These are phyloP conservation scores for Pneumocystis jirovecii DNA, from an alignment of 1,139 yeast genomes.

Conservation along the genomic window DNA sequence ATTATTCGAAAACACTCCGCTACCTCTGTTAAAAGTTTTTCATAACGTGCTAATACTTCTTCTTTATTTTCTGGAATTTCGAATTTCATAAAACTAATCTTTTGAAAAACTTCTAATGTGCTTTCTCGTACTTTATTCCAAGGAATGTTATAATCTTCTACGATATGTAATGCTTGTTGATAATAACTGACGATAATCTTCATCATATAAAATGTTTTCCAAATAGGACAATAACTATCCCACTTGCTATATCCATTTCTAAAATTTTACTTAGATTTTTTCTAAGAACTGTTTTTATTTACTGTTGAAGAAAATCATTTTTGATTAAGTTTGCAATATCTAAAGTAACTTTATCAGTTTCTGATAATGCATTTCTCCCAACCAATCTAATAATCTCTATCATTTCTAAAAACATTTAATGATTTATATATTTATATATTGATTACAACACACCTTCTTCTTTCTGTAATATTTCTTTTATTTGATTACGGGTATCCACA, in stretches of 20 bases:
- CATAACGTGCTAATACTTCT: constrained; percentile 61
- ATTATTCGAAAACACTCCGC: constrained; percentile 92
- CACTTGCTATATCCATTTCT: constrained; percentile 86
- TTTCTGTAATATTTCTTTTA: constrained; percentile 86
- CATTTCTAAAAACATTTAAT: constrained; percentile 23
- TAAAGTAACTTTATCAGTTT: constrained; percentile 86
- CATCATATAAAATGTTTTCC: constrained; percentile 99
- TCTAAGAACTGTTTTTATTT: not conserved
- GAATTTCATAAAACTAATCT: constrained; percentile 88
- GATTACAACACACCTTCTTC: constrained; percentile 40
- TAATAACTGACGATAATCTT: constrained; percentile 77
- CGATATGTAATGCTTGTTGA: constrained; percentile 96
- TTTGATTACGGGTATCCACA: constrained; percentile 75
- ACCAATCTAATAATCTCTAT: constrained; percentile 98
- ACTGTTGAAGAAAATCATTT: constrained; percentile 94
- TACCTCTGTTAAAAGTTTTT: constrained; percentile 55
- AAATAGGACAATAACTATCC: constrained; percentile 97
- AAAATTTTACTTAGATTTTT: not conserved
- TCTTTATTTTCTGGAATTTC: constrained; percentile 88
- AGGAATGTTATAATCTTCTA: constrained; percentile 68
- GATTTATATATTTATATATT: not conserved
- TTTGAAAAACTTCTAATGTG: constrained; percentile 79
- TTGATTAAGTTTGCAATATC: constrained; percentile 84
- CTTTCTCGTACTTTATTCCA: constrained; percentile 87
- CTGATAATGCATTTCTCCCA: constrained; percentile 95